Evolutionary conservation across 2,329 filamentous ascomycete genomes (phyloP).

Genomic region (Beauveria rudraprayagi): DNA sequence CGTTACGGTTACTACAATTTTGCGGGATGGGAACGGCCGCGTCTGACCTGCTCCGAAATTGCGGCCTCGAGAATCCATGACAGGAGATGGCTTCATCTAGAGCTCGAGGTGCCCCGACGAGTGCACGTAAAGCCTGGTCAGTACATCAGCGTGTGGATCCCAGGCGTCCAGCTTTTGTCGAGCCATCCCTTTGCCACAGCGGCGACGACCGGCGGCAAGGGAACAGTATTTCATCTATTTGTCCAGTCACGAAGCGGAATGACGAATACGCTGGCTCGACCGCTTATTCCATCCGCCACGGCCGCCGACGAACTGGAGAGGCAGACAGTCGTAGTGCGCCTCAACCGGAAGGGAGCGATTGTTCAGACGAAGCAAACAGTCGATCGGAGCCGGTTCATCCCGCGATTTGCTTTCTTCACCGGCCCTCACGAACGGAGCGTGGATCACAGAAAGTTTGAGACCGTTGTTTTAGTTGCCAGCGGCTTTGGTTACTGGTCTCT

Average conservation of each 20-base stretch:
- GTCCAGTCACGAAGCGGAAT: not conserved
- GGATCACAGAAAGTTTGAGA: not conserved
- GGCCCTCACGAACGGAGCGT: not conserved
- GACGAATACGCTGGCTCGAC: not conserved
- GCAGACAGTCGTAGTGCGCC: not conserved
- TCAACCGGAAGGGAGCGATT: no score
- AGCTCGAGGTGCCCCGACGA: not conserved
- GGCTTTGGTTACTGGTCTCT: not conserved
- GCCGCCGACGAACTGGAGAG: not conserved
- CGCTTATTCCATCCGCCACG: not conserved
- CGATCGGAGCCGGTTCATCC: no score
- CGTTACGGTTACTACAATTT: not conserved
- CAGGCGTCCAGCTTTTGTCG: not conserved
- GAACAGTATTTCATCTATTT: not conserved
- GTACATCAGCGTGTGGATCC: not conserved
- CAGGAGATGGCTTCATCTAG: not conserved
- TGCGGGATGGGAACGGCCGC: not conserved
- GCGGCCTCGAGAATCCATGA: not conserved
- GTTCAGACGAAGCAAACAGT: no score
- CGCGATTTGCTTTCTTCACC: not conserved
- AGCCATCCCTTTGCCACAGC: not conserved
- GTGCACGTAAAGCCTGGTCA: not conserved
- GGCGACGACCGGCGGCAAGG: not conserved
- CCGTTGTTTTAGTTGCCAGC: not conserved
- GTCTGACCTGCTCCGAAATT: not conserved